Base-by-base conservation (phyloP, 2,329 filamentous ascomycete species). In the Exophiala sp. region DNA sequence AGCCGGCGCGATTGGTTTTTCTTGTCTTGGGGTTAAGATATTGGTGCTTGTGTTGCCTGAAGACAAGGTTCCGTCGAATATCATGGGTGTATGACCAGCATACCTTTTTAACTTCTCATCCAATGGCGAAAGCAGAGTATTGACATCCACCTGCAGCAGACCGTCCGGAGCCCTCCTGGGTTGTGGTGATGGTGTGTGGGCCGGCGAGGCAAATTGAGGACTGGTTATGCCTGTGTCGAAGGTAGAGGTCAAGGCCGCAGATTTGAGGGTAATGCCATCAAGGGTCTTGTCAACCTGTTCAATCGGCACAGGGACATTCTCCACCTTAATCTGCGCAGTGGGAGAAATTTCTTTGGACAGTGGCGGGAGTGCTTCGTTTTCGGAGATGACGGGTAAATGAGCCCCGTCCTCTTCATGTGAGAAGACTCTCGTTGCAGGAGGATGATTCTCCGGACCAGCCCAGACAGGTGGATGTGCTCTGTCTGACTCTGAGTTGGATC, bases 211-310 rank as follows among this genome's bases (percentile, higher is more conserved):
- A 7, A 71, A 69, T 29, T 71, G 67, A 29, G 72, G 71, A 29
- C 72, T 74, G 59, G 73, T 71, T 49, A 75, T 69, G 54, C 68
- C 71, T 38, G 71, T 72, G 14, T 73, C 68, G 14, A 76, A 66
- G 49, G 69, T 70, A 3, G 72, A 73, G 21, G 69, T 41, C 36
- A 76, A 62, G 3, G 69, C 73, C 16, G 72, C 71, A 3, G 73
- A 75, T 52, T 75, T 76, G 46, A 76, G 66, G 5, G 70, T 76
- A 52, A 77, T 77, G 5, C 74, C 74, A 54, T 77, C 74, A 1
- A 77, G 65, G 29, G 65, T 69, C 47, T 69, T 74, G 59, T 77
- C 74, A 34, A 77, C 65, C 58, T 72, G 70, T 59, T 75, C 72
- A 52, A 76, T 73, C 2, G 73, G 74, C 7, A 75, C 64, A 33